phyloP scores from a whole-genome alignment of 2,329 filamentous ascomycete genomes.

The Alternaria sp. region DNA sequence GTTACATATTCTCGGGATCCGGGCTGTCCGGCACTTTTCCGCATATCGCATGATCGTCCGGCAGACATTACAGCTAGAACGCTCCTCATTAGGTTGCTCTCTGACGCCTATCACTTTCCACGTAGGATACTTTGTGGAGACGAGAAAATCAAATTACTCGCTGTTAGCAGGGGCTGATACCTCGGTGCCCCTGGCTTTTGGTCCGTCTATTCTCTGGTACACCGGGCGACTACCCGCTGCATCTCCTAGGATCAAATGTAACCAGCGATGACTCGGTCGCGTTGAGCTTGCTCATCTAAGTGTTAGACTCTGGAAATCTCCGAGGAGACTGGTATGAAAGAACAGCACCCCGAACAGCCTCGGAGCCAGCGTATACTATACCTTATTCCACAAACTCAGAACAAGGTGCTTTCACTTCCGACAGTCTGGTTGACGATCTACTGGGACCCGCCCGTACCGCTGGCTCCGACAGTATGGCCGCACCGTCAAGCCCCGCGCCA shows the following conservation, averaged over 20 bases:
- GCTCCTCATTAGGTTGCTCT: neutral
- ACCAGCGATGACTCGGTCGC: constrained; percentile 5
- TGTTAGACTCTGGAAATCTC: neutral
- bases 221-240: constrained; percentile 5
- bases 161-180: neutral
- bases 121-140: neutral
- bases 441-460: constrained; percentile 4
- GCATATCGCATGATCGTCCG: neutral
- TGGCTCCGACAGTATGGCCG: constrained; percentile 4
- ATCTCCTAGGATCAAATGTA: constrained; percentile 5
- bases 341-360: neutral
- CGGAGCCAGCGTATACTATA: neutral
- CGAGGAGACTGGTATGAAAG: neutral
- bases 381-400: constrained; percentile 1
- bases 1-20: neutral
- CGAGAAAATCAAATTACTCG: neutral
- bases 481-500: constrained; percentile 2
- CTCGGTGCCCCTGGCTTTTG: neutral
- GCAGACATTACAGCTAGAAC: neutral
- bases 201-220: constrained; percentile 1
- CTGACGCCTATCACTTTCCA: neutral
- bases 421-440: constrained; percentile 6
- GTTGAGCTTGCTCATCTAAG: neutral
- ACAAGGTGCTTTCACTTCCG: constrained; percentile 2
- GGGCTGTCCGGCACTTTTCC: neutral